Base-by-base conservation (phyloP, 2,329 filamentous ascomycete species). In the Thyridium curvatum region DNA sequence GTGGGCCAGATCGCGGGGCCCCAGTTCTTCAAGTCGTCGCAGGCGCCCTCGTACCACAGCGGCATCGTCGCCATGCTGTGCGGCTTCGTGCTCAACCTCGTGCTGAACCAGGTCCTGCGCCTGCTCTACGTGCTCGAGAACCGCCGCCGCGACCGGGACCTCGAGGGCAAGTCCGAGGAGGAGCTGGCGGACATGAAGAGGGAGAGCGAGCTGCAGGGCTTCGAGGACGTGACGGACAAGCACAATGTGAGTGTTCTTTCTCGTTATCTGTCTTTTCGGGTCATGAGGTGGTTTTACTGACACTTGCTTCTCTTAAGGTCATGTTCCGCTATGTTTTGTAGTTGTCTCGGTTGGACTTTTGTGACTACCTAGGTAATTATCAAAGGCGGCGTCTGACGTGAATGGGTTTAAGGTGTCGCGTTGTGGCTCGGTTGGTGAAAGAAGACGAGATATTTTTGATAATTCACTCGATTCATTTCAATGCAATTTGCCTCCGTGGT, bases 211-310 rank as follows among this genome's bases (percentile, higher is more conserved):
- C 18, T 48, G 4, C 58, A 62, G 16, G 61, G 59, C 0, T 60
- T 65, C 32, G 60, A 65, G 34, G 61, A 66, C 35, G 51, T 63
- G 34, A 65, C 62, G 8, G 62, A 67, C 37, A 55, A 47, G 38
- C 31, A 56, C 13, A 34, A 34, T 12, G 32, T 34, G 18, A 34
- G 32, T 34, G 6, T 26, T 26, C 6, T 26, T 10, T 26, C 10
- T 26, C 21, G 21, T 6, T 26, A 10, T 10, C 21, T n/a, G n/a
- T n/a, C n/a, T n/a, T n/a, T n/a, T n/a, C n/a, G n/a, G n/a, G n/a
- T n/a, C n/a, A n/a, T n/a, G n/a, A n/a, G n/a, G n/a, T n/a, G n/a
- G n/a, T n/a, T n/a, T 26, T 26, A 10, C 21, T 26, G 21, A 26
- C 21, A 26, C n/a, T n/a, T 26, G 10, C 6, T 26, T 26, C 6